Conservation (phyloP, 1,139 yeast species). For the Geotrichum australiense region DNA sequence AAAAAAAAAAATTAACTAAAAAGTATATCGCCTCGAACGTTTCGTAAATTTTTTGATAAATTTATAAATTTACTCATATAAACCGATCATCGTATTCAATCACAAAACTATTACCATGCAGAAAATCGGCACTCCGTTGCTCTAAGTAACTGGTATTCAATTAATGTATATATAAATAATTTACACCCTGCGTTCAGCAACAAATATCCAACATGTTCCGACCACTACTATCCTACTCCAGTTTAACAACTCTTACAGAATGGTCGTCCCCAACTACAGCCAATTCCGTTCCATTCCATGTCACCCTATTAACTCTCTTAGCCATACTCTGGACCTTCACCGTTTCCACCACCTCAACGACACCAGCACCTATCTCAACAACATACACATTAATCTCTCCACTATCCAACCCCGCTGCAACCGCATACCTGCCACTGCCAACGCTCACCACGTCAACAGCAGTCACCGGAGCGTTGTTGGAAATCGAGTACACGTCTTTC, state of each 20-base stretch:
- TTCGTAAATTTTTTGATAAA: too few relatives aligned
- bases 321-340: conserved; percentile 45
- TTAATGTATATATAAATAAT: too few relatives aligned
- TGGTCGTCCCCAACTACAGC: conserved; percentile 68
- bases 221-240: too few relatives aligned
- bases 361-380: conserved; percentile 22
- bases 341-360: conserved; percentile 28
- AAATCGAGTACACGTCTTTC: conserved; percentile 23
- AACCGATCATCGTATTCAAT: too few relatives aligned
- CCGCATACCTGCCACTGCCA: conserved; percentile 29
- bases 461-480: conserved; percentile 51
- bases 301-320: conserved; percentile 50
- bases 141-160: too few relatives aligned
- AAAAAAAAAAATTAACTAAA: too few relatives aligned
- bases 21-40: too few relatives aligned
- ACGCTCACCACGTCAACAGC: conserved; percentile 48
- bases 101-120: too few relatives aligned
- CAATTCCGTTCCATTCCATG: conserved; percentile 42
- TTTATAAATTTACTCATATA: too few relatives aligned
- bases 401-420: conserved; percentile 70
- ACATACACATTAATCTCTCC: conserved; percentile 40
- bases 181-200: too few relatives aligned
- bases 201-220: too few relatives aligned
- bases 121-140: too few relatives aligned
- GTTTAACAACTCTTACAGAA: conserved; percentile 42